Percentiles rank a stretch among this genome's conserved stretches.
Evolutionary conservation across 169 alveolate species (phyloP).

Genomic region (Plasmodium vivax): DNA sequence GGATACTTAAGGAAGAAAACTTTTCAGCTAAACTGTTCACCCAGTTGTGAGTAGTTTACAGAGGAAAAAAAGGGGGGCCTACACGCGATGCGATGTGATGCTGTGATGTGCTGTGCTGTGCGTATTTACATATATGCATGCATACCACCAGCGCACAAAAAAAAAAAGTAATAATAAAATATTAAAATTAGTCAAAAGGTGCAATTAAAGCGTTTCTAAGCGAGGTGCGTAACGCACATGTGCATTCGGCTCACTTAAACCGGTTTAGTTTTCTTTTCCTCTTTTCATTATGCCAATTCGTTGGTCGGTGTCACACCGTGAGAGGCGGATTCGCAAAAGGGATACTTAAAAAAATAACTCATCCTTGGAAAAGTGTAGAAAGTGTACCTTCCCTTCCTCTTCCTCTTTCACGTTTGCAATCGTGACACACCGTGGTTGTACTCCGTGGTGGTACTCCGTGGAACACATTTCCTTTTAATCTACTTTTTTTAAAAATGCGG

Average conservation of each 20-base stretch:
- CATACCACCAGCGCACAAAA: neutral
- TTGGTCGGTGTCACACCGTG: neutral
- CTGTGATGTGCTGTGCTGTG: neutral
- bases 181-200: neutral
- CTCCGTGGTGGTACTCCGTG: neutral
- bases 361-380: neutral
- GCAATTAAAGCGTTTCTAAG: neutral
- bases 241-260: neutral
- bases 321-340: neutral
- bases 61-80: neutral
- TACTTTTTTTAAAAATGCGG: slow-evolving; percentile 50
- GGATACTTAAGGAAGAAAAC: neutral
- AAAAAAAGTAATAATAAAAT: neutral
- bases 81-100: neutral
- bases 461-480: slow-evolving; percentile 1
- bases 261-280: neutral
- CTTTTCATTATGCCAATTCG: neutral
- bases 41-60: neutral
- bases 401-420: neutral
- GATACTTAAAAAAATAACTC: neutral
- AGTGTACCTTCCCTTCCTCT: neutral
- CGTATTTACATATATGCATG: neutral
- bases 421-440: neutral
- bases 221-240: neutral
- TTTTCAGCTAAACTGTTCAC: neutral